Evolutionary conservation across 192 early-diverging fungal species (phyloP).

Genomic region (Dissophora globulifera): DNA sequence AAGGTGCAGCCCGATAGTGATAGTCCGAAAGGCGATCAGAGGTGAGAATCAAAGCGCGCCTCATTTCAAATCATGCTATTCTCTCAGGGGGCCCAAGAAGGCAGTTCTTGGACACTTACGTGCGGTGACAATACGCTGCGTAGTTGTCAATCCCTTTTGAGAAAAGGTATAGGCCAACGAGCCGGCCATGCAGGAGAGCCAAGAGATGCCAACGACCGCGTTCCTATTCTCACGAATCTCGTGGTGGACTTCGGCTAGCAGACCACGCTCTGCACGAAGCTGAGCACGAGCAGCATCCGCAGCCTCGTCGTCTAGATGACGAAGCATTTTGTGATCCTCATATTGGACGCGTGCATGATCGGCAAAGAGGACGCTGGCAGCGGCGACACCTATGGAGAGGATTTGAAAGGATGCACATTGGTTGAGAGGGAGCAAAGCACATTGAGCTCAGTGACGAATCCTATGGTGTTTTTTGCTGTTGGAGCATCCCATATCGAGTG

Average conservation of each 20-base stretch:
- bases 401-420: background rate
- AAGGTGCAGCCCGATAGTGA: too few relatives aligned
- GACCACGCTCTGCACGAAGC: conserved; percentile 39
- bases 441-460: too few relatives aligned
- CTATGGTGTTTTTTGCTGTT: too few relatives aligned
- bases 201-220: conserved; percentile 43
- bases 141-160: conserved; percentile 43
- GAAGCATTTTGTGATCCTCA: conserved; percentile 41
- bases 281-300: conserved; percentile 34
- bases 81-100: too few relatives aligned
- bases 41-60: too few relatives aligned
- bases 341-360: conserved; percentile 47
- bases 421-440: too few relatives aligned
- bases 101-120: conserved; percentile 30
- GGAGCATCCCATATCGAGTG: too few relatives aligned
- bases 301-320: conserved; percentile 50
- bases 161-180: conserved; percentile 47
- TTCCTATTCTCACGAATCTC: conserved; percentile 52
- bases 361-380: conserved; percentile 33
- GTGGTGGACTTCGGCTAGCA: conserved; percentile 34
- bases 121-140: conserved; percentile 50
- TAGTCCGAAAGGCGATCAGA: too few relatives aligned
- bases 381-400: conserved; percentile 28
- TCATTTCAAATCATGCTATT: too few relatives aligned
- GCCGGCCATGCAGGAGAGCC: conserved; percentile 46